phyloP scores from a whole-genome alignment of 2,329 filamentous ascomycete species.

The Dactylella cylindrospora region DNA sequence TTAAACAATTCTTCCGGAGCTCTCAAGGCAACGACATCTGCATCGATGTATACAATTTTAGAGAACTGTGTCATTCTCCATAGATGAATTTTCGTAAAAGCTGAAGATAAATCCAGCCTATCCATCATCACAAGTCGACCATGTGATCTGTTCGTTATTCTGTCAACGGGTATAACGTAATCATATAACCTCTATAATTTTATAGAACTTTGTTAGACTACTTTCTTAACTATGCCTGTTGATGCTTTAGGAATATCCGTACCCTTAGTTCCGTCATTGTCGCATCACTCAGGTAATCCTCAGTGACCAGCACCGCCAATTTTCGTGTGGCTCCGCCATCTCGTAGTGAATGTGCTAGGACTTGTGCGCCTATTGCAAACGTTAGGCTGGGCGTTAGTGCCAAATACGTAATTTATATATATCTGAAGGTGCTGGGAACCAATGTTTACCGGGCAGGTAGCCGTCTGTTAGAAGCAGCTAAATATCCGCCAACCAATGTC shows the following conservation, averaged over 20 bases:
- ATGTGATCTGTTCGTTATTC: conserved; percentile 73
- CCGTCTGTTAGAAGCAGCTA: conserved; percentile 89
- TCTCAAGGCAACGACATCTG: conserved; percentile 85
- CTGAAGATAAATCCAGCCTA: conserved; percentile 81
- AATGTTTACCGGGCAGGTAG: conserved; percentile 78
- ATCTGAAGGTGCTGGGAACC: conserved; percentile 3
- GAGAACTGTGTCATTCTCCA: conserved; percentile 90
- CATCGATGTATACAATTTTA: conserved; percentile 91
- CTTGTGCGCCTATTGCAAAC: conserved; percentile 70
- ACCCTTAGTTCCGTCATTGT: conserved; percentile 79
- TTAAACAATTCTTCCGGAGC: conserved; percentile 92
- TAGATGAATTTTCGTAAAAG: conserved; percentile 93
- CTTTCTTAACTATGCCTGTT: conserved; percentile 35
- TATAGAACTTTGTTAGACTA: background rate
- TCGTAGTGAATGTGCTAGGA: conserved; percentile 89
- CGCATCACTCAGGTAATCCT: conserved; percentile 72
- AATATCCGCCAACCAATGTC: conserved; percentile 35
- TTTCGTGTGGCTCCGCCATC: conserved; percentile 86
- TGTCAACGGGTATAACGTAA: conserved; percentile 79
- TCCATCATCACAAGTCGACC: conserved; percentile 90
- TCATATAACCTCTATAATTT: conserved; percentile 72
- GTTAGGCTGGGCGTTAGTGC: conserved; percentile 46
- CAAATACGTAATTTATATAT: conserved; percentile 18
- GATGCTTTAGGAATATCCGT: conserved; percentile 47
- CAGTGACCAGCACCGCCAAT: conserved; percentile 79